Evolutionary conservation across 2,329 filamentous ascomycete genomes (phyloP).

Genomic region (Ramularia collo-cygni): DNA sequence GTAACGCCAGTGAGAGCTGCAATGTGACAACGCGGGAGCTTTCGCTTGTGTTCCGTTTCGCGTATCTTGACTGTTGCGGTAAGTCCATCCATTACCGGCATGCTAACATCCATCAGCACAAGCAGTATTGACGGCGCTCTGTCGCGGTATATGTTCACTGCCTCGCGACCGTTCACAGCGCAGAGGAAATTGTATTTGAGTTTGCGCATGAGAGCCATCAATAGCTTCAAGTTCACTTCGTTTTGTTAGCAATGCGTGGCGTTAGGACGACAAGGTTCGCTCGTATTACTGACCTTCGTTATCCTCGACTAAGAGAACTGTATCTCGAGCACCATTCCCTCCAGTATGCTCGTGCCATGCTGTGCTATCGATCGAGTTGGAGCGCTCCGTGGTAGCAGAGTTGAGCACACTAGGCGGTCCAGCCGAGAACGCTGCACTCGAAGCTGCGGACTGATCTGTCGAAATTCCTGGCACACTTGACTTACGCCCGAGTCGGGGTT

Average conservation of each 20-base stretch:
- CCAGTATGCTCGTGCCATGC: neutral
- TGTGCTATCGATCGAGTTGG: neutral
- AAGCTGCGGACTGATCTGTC: too few species aligned
- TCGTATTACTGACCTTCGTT: too few species aligned
- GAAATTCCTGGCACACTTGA: too few species aligned
- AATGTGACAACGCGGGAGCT: constrained; percentile 18
- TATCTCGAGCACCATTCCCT: neutral
- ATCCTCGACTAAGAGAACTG: constrained; percentile 22
- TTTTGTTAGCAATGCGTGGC: too few species aligned
- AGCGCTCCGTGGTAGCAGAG: too few species aligned
- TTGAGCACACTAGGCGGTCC: too few species aligned
- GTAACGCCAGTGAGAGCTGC: constrained; percentile 27
- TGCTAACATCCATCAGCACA: constrained; percentile 34
- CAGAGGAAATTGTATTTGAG: constrained; percentile 8
- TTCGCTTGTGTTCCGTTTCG: constrained; percentile 16
- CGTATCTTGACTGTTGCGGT: constrained; percentile 26
- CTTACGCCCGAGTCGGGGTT: too few species aligned
- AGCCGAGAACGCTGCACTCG: too few species aligned
- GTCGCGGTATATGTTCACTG: constrained; percentile 27
- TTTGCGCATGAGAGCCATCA: constrained; percentile 18
- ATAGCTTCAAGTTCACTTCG: constrained; percentile 16
- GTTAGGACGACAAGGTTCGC: too few species aligned
- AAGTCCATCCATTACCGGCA: constrained; percentile 32
- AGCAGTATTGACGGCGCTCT: constrained; percentile 5
- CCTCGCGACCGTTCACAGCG: constrained; percentile 41